A percentile compares a stretch with the other conserved stretches of the same genome.
These are phyloP conservation scores for Phylloporus sp. DNA, from an alignment of 768 basidiomycete species.

Conservation along the genomic window DNA sequence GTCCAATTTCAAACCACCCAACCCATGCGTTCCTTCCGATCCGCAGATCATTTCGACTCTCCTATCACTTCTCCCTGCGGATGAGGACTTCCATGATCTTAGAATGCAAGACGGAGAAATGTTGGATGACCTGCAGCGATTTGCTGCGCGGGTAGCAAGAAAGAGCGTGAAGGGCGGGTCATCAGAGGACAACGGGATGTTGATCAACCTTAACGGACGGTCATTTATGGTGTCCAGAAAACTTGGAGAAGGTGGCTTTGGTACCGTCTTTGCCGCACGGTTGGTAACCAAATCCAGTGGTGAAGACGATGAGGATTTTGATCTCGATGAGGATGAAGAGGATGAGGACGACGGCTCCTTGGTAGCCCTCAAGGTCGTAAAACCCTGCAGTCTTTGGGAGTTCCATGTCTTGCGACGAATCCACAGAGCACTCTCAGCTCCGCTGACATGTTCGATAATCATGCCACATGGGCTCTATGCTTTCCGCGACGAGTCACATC, in stretches of 20 bases:
- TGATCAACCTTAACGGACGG: slow-evolving; percentile 59
- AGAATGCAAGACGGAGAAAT: slow-evolving; percentile 49
- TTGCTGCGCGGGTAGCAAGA: slow-evolving; percentile 45
- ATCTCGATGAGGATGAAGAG: slow-evolving; percentile 47
- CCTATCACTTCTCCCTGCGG: slow-evolving; percentile 58
- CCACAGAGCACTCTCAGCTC: slow-evolving; percentile 59
- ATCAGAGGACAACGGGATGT: slow-evolving; percentile 38
- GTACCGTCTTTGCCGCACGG: slow-evolving; percentile 86
- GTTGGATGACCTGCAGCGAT: slow-evolving; percentile 71
- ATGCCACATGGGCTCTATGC: slow-evolving; percentile 75
- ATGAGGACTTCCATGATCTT: slow-evolving; percentile 60
- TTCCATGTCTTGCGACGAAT: slow-evolving; percentile 79
- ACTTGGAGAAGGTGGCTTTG: slow-evolving; percentile 96
- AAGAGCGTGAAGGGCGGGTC: slow-evolving; percentile 33
- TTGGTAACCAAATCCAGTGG: slow-evolving; percentile 43
- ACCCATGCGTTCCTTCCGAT: slow-evolving; percentile 88
- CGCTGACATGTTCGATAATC: slow-evolving; percentile 66
- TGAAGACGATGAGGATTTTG: slow-evolving; percentile 41
- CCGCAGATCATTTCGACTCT: slow-evolving; percentile 57
- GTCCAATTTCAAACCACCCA: slow-evolving; percentile 68
- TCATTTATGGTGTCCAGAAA: slow-evolving; percentile 76
- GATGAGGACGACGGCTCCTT: slow-evolving; percentile 53
- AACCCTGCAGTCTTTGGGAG: slow-evolving; percentile 89
- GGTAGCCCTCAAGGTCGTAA: slow-evolving; percentile 90
- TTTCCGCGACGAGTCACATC: slow-evolving; percentile 85